Evolutionary conservation across 345 rosid genomes (phyloP), one percentile per base, ranked within the genome.

Genomic region (Syzygium oleosum): DNA sequence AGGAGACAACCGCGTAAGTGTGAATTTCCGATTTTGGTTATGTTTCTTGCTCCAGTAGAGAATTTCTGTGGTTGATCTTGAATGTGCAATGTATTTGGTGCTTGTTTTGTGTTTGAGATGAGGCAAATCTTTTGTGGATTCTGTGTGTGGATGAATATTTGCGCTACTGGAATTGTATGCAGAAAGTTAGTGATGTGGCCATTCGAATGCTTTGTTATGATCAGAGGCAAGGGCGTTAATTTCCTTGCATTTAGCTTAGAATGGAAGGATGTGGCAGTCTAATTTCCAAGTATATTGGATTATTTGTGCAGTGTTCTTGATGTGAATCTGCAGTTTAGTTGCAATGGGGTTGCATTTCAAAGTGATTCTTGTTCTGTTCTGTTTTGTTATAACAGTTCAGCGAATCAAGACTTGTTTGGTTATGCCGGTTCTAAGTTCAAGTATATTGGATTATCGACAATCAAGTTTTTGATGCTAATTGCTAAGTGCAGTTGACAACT

Each of bases 1-100:
- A 97, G 89, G 99, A 96, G 90, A 96, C 99, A 34, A 96, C 95
- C 1, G 95, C 93, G 95, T 95, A 95, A 34, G 98, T 95, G 83
- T 84, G 25, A 29, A 84, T 51, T 31, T 31, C 23, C 14, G 61
- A 12, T 84, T 83, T 49, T 84, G 61, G 55, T 84, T 84, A 16
- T 84, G 16, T 23, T 84, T 15, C 55, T 84, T 52, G 58, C 61
- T 84, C 41, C 55, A n/a, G 2, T 5, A 22, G 25, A 29, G 46
- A 52, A 52, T 5, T 52, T 52, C 38, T 84, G 58, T 52, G 51
- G 58, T 84, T 23, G 38, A 51, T 84, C 25, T 84, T 41, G 85
- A 84, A 84, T 31, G 58, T 73, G 49, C 80, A 17, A 73, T 73
- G 49, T 73, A 34, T 73, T 34, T 9, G 46, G 80, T 34, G 13